Conservation (phyloP, 2,329 filamentous ascomycete species). For the Xylariaceae sp. region DNA sequence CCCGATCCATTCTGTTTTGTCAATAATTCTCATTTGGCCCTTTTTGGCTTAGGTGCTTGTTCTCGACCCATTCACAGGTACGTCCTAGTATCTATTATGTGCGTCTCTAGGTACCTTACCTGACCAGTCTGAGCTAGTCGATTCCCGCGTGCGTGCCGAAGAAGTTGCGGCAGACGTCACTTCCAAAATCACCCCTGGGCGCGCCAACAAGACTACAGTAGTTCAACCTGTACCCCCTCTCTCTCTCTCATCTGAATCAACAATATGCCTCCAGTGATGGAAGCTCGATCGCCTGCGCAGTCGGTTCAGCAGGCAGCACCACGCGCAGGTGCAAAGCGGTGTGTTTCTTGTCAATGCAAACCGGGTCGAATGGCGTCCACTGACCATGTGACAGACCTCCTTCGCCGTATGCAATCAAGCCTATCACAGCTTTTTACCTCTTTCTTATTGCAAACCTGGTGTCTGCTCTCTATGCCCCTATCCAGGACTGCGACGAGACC, state of each 20-base stretch:
- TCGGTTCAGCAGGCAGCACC: constrained; percentile 28
- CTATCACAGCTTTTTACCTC: constrained; percentile 74
- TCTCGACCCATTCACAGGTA: too few relatives aligned
- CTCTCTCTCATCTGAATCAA: not conserved
- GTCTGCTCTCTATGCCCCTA: constrained; percentile 79
- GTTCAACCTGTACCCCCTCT: not conserved
- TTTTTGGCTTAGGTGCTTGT: too few relatives aligned
- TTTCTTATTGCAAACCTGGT: constrained; percentile 71
- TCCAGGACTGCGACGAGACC: constrained; percentile 97
- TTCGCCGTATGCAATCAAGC: constrained; percentile 61
- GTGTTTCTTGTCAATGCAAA: not conserved
- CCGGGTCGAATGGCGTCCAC: not conserved
- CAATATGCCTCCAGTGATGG: constrained; percentile 21
- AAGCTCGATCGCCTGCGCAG: constrained; percentile 13
- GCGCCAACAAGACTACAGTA: not conserved
- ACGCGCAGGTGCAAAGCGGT: constrained; percentile 30
- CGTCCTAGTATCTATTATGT: too few relatives aligned
- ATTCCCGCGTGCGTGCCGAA: too few relatives aligned
- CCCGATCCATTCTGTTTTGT: too few relatives aligned
- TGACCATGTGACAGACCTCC: constrained; percentile 35
- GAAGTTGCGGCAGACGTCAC: not conserved
- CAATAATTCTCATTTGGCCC: too few relatives aligned
- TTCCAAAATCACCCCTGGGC: too few relatives aligned
- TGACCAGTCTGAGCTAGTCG: too few relatives aligned
- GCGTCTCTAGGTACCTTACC: not conserved